These are phyloP conservation scores for Globisporangium paroecandrum DNA, from an alignment of 352 stramenopile species.

Conservation along the genomic window DNA sequence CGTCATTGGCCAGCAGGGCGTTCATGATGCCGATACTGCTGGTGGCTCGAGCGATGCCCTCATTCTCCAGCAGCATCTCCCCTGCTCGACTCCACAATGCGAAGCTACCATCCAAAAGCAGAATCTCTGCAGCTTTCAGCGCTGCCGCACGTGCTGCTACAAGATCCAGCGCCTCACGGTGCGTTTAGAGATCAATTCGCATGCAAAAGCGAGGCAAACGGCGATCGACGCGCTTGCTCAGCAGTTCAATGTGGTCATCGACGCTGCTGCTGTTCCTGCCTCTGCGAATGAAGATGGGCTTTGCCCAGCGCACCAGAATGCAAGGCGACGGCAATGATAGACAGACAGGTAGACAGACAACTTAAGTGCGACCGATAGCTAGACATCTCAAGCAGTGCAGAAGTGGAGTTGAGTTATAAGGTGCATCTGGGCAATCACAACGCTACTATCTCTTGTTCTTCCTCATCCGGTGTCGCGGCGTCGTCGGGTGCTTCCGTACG, in stretches of 20 bases:
- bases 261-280: neutral
- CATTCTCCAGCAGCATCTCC: conserved; percentile 20
- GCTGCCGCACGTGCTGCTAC: conserved; percentile 69
- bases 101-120: conserved; percentile 33
- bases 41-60: neutral
- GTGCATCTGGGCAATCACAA: neutral
- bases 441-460: neutral
- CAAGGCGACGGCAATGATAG: conserved; percentile 2
- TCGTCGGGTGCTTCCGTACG: neutral
- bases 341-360: neutral
- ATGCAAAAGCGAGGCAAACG: conserved; percentile 18
- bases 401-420: neutral
- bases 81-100: conserved; percentile 33
- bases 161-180: conserved; percentile 45
- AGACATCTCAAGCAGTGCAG: neutral
- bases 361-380: neutral
- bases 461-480: neutral
- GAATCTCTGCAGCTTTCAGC: conserved; percentile 40
- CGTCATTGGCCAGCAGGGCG: neutral
- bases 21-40: neutral
- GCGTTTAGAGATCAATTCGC: conserved; percentile 14
- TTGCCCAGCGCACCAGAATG: conserved; percentile 41
- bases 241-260: conserved; percentile 1
- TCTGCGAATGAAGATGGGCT: neutral
- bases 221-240: conserved; percentile 1